Base-by-base conservation (phyloP, 257 asterid genomes). In the Penstemon davidsonii region DNA sequence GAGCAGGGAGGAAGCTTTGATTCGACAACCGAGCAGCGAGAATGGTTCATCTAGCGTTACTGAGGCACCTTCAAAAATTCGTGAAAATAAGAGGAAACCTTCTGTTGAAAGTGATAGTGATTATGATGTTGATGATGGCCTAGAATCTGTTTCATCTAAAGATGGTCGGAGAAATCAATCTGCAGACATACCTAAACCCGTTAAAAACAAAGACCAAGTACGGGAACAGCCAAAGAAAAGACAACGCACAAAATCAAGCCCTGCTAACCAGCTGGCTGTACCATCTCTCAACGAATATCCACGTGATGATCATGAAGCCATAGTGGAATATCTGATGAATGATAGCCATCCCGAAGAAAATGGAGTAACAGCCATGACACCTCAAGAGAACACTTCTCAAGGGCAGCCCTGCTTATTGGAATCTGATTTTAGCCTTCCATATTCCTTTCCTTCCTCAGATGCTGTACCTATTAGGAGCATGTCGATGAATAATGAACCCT, bases 51-150 rank as follows among this genome's bases (percentile, higher is more conserved):
- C 97, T 60, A 65, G 89, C 68, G 55, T 88, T 13, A 82, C 87
- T 60, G 92, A 88, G 70, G 75, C 85, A 36, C 90, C 85, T 54
- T 78, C 82, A 4, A 79, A 72, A 72, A 60, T 73, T 15, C 83
- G 78, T 42, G 75, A 81, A 71, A 79, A 58, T 66, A 86, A 80
- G 77, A 90, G 73, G 83, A 86, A 76, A 81, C 73, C 82, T 64
- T 64, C 73, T 25, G 70, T 69, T 66, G 86, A 88, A 58, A 77
- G 86, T 68, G 96, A 88, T 73, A 88, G 96, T 66, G 92, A 85
- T 76, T 88, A 90, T 76, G 96, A 90, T 71, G 92, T 90, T 19
- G 87, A 82, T 59, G 83, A 87, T 73, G 86, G 83, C 50, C 54
- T 73, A 50, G 87, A 77, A 39, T 84, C 91, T 52, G 88, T 85